Base-by-base conservation (phyloP, 2,329 filamentous ascomycete genomes). In the Talaromyces pinophilus region DNA sequence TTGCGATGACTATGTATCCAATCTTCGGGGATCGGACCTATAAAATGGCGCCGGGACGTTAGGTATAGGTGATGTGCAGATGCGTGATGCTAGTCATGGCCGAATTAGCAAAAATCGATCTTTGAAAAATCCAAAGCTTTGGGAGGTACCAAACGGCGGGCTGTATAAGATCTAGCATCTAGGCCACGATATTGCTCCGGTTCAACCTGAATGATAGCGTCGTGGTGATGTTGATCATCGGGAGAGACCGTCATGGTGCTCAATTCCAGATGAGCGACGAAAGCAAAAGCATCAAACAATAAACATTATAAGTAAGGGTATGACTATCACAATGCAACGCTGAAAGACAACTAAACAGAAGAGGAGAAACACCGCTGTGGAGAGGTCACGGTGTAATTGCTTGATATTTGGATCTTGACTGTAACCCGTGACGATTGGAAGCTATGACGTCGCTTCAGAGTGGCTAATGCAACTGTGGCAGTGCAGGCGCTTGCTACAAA, bases 1-100 rank as follows among this genome's bases (percentile, higher is more conserved):
- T 87, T 87, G 62, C 86, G 82, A 74, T 89, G 85, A 67, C 83
- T 85, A 70, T 85, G 86, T 63, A 89, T 80, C 87, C 87, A 90
- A 65, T 85, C 86, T 71, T 87, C 85, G 54, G 87, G 87, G 42
- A 89, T 86, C 42, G 87, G 87, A 0, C 87, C 87, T 67, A 90
- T 87, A 76, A 90, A 90, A 76, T 84, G 85, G 64, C 87, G 84
- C 64, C 85, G 82, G 62, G 82, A 86, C 6, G 87, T 89, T 70
- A 87, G 78, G 76, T 89, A 83, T 48, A 90, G 77, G 72, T 90
- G 87, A 67, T 86, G 82, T 28, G 86, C 82, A 52, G 85, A 86
- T 59, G 86, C 84, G 81, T 90, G 85, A 78, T 86, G 83, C 85
- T 83, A 72, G 69, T 38, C 13, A 11, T 15, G 52, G 19, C 50